phyloP scores from a whole-genome alignment of 441 rosid species.

The Adansonia madagascariensis region DNA sequence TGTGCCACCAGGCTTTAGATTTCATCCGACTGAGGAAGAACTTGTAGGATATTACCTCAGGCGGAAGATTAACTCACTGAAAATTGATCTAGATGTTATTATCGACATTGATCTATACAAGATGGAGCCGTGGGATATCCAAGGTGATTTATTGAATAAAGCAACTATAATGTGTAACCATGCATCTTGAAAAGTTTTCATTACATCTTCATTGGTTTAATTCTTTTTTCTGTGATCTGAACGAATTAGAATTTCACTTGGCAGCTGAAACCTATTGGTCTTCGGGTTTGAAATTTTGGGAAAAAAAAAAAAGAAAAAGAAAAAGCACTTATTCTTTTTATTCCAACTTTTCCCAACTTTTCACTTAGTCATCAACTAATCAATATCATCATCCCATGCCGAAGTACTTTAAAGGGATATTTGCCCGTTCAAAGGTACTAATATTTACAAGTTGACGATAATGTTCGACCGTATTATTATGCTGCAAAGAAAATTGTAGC shows the following conservation, averaged over 20 bases:
- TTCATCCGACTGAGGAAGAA: conserved; percentile 97
- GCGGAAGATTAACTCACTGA: conserved; percentile 70
- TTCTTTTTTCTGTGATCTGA: too few species aligned
- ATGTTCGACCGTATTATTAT: too few species aligned
- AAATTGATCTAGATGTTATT: conserved; percentile 78
- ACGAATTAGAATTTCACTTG: background rate
- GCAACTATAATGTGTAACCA: background rate
- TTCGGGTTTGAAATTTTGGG: conserved; percentile 22
- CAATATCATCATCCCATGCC: background rate
- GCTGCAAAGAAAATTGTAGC: too few species aligned
- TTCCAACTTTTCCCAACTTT: background rate
- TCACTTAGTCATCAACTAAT: conserved; percentile 22
- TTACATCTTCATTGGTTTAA: background rate
- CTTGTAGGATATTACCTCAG: conserved; percentile 90
- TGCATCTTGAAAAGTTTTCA: background rate
- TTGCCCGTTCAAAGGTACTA: too few species aligned
- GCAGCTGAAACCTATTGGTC: background rate
- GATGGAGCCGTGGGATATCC: conserved; percentile 98
- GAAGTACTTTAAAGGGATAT: too few species aligned
- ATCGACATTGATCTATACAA: conserved; percentile 89
- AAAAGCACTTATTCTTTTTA: conserved; percentile 6
- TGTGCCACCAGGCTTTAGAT: conserved; percentile 93
- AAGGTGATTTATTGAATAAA: conserved; percentile 52
- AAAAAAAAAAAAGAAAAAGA: background rate
- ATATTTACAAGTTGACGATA: too few species aligned